Evolutionary conservation across 371 early-diverging fungal genomes (phyloP).

Genomic region (Catenaria anguillulae): DNA sequence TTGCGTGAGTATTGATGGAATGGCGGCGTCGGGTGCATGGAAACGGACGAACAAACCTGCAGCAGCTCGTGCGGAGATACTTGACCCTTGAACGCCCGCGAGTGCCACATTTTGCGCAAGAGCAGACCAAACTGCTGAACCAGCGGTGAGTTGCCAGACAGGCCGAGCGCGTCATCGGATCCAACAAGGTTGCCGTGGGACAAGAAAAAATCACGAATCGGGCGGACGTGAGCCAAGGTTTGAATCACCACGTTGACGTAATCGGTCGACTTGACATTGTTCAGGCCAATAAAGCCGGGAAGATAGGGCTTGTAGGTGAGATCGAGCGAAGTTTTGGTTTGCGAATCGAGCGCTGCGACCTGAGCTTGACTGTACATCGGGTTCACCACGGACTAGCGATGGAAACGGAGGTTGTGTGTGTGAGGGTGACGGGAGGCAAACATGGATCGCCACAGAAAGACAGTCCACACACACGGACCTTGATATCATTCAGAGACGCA

Average conservation of each 20-base stretch:
- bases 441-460: too few relatives aligned
- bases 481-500: constrained; percentile 78
- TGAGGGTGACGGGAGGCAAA: not conserved
- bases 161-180: not conserved
- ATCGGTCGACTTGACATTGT: constrained; percentile 91
- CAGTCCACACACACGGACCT: too few relatives aligned
- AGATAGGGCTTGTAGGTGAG: constrained; percentile 70
- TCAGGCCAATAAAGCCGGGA: constrained; percentile 84
- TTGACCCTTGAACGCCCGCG: constrained; percentile 84
- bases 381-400: not conserved
- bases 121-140: constrained; percentile 64
- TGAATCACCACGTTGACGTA: constrained; percentile 90
- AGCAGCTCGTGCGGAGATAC: constrained; percentile 91
- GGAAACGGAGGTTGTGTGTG: too few relatives aligned
- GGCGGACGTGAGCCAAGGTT: constrained; percentile 72
- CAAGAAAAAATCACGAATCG: constrained; percentile 72
- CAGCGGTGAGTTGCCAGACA: constrained; percentile 19
- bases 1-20: too few relatives aligned
- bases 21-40: too few relatives aligned
- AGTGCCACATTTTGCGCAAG: constrained; percentile 86
- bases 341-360: constrained; percentile 52
- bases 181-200: constrained; percentile 11
- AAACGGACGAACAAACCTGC: too few relatives aligned
- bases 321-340: constrained; percentile 51
- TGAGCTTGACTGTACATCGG: constrained; percentile 20